phyloP scores from a whole-genome alignment of 352 stramenopile species.

The Pythium pyrilobum region DNA sequence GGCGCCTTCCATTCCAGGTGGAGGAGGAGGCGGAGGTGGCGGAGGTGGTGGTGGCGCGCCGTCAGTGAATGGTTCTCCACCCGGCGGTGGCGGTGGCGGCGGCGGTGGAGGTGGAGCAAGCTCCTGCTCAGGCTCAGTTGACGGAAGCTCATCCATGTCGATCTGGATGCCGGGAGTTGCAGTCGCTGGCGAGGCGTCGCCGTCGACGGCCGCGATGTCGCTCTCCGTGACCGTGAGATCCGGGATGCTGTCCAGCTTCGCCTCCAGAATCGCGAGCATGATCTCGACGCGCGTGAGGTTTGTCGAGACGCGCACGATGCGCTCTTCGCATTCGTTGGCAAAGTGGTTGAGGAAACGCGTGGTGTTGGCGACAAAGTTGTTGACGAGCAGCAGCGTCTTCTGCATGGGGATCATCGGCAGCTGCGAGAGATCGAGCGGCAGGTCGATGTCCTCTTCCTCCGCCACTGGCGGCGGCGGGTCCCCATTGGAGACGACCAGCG shows the following conservation, averaged over 20 bases:
- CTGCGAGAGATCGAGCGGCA: conserved; percentile 75
- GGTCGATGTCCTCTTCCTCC: conserved; percentile 54
- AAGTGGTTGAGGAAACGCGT: conserved; percentile 87
- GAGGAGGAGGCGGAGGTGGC: conserved; percentile 39
- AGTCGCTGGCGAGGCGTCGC: conserved; percentile 22
- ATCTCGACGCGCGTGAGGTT: conserved; percentile 83
- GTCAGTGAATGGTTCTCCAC: conserved; percentile 13
- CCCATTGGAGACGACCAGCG: conserved; percentile 43
- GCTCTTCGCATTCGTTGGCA: conserved; percentile 76
- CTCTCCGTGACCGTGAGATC: conserved; percentile 67
- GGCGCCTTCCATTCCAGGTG: conserved; percentile 18
- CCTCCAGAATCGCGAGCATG: conserved; percentile 76
- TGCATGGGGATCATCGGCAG: conserved; percentile 62
- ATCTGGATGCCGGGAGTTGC: conserved; percentile 39
- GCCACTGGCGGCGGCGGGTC: conserved; percentile 9
- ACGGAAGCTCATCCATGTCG: conserved; percentile 57
- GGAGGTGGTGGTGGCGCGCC: conserved; percentile 23
- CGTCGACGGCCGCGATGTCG: conserved; percentile 39
- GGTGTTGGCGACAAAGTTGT: conserved; percentile 86
- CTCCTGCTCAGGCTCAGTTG: conserved; percentile 25
- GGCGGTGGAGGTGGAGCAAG: conserved; percentile 23
- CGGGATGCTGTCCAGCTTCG: conserved; percentile 81
- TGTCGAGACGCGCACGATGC: conserved; percentile 58
- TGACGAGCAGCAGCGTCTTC: conserved; percentile 80
- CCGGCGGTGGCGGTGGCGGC: conserved; percentile 21